A percentile compares a stretch with the other conserved stretches of the same genome.
These are phyloP conservation scores for Penicillium sp. DNA, from an alignment of 2,329 filamentous ascomycete species.

Conservation along the genomic window DNA sequence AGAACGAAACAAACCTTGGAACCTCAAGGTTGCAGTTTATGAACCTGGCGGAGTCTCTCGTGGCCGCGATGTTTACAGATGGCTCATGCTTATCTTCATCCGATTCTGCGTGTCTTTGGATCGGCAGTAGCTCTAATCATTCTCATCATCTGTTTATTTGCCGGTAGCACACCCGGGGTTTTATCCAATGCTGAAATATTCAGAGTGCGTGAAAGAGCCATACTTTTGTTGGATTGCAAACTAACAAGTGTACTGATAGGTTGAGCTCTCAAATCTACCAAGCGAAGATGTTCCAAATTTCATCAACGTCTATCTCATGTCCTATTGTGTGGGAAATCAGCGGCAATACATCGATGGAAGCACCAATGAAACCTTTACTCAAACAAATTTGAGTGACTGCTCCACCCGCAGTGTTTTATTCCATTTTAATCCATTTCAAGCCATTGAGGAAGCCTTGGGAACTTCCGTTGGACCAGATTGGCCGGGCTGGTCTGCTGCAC, in stretches of 20 bases:
- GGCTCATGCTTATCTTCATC: background rate
- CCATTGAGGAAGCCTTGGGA: background rate
- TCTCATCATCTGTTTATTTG: slow-evolving; percentile 4
- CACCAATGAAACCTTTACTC: background rate
- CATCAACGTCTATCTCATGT: slow-evolving; percentile 5
- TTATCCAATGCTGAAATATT: background rate
- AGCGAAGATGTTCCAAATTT: background rate
- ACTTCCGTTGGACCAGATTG: background rate
- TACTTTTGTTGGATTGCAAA: background rate
- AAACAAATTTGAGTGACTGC: background rate
- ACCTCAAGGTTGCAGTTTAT: background rate
- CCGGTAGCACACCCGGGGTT: slow-evolving; percentile 2
- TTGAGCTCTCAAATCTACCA: background rate
- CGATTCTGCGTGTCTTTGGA: background rate
- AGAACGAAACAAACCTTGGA: background rate
- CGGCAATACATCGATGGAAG: background rate
- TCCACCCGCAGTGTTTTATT: background rate
- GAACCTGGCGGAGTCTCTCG: background rate
- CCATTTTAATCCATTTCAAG: background rate
- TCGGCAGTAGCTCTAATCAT: slow-evolving; percentile 1
- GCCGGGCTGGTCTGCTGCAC: background rate
- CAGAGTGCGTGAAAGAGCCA: background rate
- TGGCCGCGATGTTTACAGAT: background rate
- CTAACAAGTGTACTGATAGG: background rate
- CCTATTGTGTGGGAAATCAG: slow-evolving; percentile 4